phyloP scores from a whole-genome alignment of 2,329 filamentous ascomycete genomes.

The Aureobasidium leucospermi region DNA sequence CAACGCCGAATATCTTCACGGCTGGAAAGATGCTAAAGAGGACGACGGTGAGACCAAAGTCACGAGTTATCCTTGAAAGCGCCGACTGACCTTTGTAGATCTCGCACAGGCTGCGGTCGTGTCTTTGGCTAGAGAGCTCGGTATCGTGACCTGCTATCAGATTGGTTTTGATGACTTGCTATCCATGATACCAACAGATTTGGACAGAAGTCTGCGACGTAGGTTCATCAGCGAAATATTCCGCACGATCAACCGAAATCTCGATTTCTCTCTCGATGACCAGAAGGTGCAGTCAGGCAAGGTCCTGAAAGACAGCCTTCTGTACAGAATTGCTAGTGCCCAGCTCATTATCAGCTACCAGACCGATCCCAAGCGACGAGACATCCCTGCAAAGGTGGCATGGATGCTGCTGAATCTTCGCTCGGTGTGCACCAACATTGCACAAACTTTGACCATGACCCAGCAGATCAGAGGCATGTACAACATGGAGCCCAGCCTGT shows the following conservation, averaged over 20 bases:
- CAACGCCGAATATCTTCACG: slow-evolving; percentile 34
- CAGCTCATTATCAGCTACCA: slow-evolving; percentile 71
- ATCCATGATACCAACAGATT: slow-evolving; percentile 30
- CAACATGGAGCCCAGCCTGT: slow-evolving; percentile 49
- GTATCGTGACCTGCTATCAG: slow-evolving; percentile 33
- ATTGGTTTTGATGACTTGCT: slow-evolving; percentile 44
- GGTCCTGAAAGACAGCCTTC: slow-evolving; percentile 62
- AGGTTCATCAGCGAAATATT: slow-evolving; percentile 62
- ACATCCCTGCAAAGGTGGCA: slow-evolving; percentile 64
- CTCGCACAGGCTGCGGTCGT: slow-evolving; percentile 24
- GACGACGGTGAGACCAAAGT: background rate
- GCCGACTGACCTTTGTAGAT: background rate
- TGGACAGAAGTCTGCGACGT: slow-evolving; percentile 53
- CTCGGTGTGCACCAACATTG: slow-evolving; percentile 41
- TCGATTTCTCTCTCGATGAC: slow-evolving; percentile 75
- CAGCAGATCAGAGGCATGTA: slow-evolving; percentile 16
- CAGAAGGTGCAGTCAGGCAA: slow-evolving; percentile 53
- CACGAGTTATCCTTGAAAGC: background rate
- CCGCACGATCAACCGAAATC: slow-evolving; percentile 60
- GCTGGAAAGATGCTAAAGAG: slow-evolving; percentile 14
- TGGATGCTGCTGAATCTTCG: slow-evolving; percentile 69
- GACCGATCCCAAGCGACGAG: slow-evolving; percentile 50
- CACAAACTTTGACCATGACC: slow-evolving; percentile 20
- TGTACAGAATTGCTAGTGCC: slow-evolving; percentile 71
- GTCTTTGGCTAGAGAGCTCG: slow-evolving; percentile 28